These are phyloP conservation scores for Cercospora berteroae DNA, from an alignment of 2,329 filamentous ascomycete species.

Conservation along the genomic window DNA sequence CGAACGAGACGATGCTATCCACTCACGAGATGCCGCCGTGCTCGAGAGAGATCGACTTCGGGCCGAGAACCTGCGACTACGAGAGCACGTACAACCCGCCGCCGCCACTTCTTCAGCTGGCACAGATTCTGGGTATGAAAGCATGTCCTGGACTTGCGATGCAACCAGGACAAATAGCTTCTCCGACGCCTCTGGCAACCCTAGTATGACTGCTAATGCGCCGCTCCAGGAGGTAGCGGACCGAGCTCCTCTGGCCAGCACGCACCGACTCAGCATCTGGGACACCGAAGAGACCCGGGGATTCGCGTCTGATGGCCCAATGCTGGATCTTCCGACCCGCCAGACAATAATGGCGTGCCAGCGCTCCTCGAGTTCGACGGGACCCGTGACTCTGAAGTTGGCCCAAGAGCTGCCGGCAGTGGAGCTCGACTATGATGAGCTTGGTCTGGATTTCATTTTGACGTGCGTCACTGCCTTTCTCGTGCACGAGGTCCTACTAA, in stretches of 20 bases:
- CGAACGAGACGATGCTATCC: conserved; percentile 23
- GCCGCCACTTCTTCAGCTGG: conserved; percentile 16
- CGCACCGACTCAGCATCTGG: conserved; percentile 19
- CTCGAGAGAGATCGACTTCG: conserved; percentile 19
- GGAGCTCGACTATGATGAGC: conserved; percentile 25
- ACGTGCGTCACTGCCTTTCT: conserved; percentile 15
- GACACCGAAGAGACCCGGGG: conserved; percentile 20
- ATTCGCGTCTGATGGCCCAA: conserved; percentile 22
- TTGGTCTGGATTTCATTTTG: conserved; percentile 26
- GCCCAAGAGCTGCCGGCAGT: conserved; percentile 12
- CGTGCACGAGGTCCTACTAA: not conserved
- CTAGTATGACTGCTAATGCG: conserved; percentile 19
- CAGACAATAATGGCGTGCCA: not conserved
- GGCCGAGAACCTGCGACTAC: conserved; percentile 19
- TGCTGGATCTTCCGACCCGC: not conserved
- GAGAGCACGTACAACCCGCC: conserved; percentile 14
- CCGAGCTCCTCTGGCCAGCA: conserved; percentile 8
- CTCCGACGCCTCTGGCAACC: conserved; percentile 20
- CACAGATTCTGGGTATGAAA: conserved; percentile 26
- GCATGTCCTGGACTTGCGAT: conserved; percentile 20
- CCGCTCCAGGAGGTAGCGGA: conserved; percentile 16
- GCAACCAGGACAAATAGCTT: conserved; percentile 24
- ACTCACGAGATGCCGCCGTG: conserved; percentile 18
- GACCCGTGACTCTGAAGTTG: not conserved
- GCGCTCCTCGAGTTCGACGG: not conserved